Evolutionary conservation across 768 basidiomycete genomes (phyloP), one percentile per base, ranked within the genome.

Genomic region (Vararia minispora): DNA sequence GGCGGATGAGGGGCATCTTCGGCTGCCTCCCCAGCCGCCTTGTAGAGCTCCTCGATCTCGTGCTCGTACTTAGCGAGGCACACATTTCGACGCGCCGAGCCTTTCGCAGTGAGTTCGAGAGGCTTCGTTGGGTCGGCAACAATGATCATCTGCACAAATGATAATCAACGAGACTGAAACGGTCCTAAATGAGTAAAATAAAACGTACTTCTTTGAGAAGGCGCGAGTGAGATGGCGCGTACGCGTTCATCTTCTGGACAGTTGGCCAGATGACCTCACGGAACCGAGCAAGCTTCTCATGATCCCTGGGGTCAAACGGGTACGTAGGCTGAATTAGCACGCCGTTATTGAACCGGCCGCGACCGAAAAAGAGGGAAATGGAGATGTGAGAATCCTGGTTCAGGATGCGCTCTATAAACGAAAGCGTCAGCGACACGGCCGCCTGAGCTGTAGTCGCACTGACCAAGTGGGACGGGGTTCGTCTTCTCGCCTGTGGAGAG

Each of bases 291-390:
- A 65, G 41, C 38, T 50, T 51, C 3, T 24, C 40, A 10, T 43
- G 36, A 40, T 65, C 58, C 9, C 11, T 22, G 3, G 60, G 53
- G 42, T 64, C 61, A 33, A 66, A 60, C 18, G 42, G 41, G 35
- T 43, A 47, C 23, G 21, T 24, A 6, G 66, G 67, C 20, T 65
- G 56, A 18, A 70, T 49, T n/a, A 69, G 45, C 5, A 68, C 50
- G 2, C 66, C 66, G 28, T 57, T 57, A 45, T 62, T 59, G 41
- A 60, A 59, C 11, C 54, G 53, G 7, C 63, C 65, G 4, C 60
- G 56, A 5, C 67, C 67, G 40, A 68, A 68, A 38, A 69, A 58
- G 26, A 68, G 34, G 6, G 52, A 55, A 20, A 45, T 45, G 5
- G 47, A 25, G 4, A 69, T 52, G 33, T 54, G 52, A 0, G 59